Base-by-base conservation (phyloP, 1,284 basidiomycete species). In the Testicularia cyperi region DNA sequence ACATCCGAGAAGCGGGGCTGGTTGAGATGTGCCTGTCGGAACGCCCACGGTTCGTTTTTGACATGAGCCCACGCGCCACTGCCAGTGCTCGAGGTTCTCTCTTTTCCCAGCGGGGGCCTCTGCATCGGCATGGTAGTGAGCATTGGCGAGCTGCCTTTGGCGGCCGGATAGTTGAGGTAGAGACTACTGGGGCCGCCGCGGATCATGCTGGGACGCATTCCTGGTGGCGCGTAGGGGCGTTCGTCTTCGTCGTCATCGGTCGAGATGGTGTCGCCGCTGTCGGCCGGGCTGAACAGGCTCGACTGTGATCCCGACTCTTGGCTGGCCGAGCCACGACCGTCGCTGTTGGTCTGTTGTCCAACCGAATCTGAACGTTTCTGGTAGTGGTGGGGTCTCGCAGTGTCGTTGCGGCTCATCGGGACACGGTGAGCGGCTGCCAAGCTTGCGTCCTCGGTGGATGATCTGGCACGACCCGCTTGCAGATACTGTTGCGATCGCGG, bases 221-320 rank as follows among this genome's bases (percentile, higher is more conserved):
- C 49, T 18, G 53, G 48, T 2, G 61, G 64, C 21, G 53, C 52
- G 49, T 56, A 68, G 1, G 63, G 63, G 16, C 54, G 25, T 37
- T 69, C 66, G 29, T 69, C 66, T 25, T 67, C 64, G 33, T 69
- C 66, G 20, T 69, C 67, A 35, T 65, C 61, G 1, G 55, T 55
- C 32, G 58, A 67, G 45, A 57, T 66, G 15, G 62, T 65, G 33
- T 56, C 54, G 14, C 54, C 53, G 37, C 66, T 66, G 19, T 55
- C 62, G 23, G 38, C 46, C 1, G 64, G 64, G 41, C 66, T 69
- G 36, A 69, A 66, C 19, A 69, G 34, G 32, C 52, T 54, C 54
- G 45, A 51, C 22, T 65, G 53, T 9, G 55, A 54, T 37, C 49
- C 49, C 12, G 49, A 53, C 20, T 52, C 46, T 23, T 65, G 51